Evolutionary conservation across 371 early-diverging fungal genomes (phyloP).

Genomic region (Lichtheimia ornata): DNA sequence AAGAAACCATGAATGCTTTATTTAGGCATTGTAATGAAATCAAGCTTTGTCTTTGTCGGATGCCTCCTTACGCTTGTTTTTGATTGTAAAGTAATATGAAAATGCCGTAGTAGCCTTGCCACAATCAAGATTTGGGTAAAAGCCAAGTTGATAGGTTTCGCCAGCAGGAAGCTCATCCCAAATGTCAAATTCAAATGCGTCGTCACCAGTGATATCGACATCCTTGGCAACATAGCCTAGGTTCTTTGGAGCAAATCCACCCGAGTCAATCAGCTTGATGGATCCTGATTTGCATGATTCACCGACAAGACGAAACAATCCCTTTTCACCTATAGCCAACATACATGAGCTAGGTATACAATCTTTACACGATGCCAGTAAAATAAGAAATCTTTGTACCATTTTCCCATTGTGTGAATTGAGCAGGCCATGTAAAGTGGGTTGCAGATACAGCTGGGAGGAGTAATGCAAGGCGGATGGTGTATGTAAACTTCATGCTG

Average conservation of each 20-base stretch:
- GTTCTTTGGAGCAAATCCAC: slow-evolving; percentile 13
- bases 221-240: slow-evolving; percentile 17
- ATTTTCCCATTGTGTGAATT: slow-evolving; percentile 13
- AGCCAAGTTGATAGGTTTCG: slow-evolving; percentile 16
- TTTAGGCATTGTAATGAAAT: too few relatives aligned
- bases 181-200: slow-evolving; percentile 9
- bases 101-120: slow-evolving; percentile 21
- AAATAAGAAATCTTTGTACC: slow-evolving; percentile 9
- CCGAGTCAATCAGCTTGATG: slow-evolving; percentile 10
- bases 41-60: too few relatives aligned
- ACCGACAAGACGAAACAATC: slow-evolving; percentile 7
- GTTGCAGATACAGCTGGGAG: slow-evolving; percentile 2
- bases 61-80: not conserved
- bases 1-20: too few relatives aligned
- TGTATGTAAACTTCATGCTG: too few relatives aligned
- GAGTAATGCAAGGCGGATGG: too few relatives aligned
- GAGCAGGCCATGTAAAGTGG: slow-evolving; percentile 8
- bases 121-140: slow-evolving; percentile 10
- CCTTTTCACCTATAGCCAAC: slow-evolving; percentile 8
- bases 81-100: slow-evolving; percentile 15
- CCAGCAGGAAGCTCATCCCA: slow-evolving; percentile 20
- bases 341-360: too few relatives aligned
- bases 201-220: slow-evolving; percentile 4
- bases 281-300: slow-evolving; percentile 7
- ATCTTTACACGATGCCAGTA: not conserved